phyloP scores from a whole-genome alignment of 768 basidiomycete genomes.

The Dacryopinax spathularia region DNA sequence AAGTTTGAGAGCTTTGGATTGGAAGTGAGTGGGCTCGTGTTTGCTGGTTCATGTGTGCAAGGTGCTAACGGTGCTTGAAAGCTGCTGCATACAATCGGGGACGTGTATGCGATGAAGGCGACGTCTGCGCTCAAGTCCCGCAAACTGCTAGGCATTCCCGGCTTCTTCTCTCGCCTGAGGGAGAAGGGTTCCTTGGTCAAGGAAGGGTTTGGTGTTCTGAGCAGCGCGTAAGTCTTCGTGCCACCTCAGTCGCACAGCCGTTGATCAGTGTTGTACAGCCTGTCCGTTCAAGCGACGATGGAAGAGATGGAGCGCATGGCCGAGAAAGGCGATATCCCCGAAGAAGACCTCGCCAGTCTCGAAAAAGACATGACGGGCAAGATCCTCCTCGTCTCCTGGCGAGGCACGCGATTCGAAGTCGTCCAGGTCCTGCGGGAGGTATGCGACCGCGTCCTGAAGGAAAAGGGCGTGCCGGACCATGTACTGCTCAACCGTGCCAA shows the following conservation, averaged over 20 bases:
- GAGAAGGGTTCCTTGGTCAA: constrained; percentile 88
- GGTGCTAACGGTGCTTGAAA: constrained; percentile 19
- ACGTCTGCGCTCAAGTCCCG: constrained; percentile 80
- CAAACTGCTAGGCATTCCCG: constrained; percentile 81
- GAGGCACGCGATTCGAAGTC: constrained; percentile 90
- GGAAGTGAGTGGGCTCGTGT: constrained; percentile 41
- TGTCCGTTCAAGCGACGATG: constrained; percentile 69
- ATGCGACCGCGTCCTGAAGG: constrained; percentile 73
- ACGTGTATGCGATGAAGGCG: constrained; percentile 86
- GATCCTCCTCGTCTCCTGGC: constrained; percentile 95
- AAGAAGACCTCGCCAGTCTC: constrained; percentile 70
- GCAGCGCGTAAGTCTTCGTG: constrained; percentile 64
- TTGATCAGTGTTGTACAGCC: constrained; percentile 21
- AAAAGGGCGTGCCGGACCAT: constrained; percentile 54
- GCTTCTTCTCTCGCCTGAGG: constrained; percentile 86
- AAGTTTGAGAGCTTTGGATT: constrained; percentile 97
- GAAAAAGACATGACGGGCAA: constrained; percentile 92
- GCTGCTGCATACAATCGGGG: constrained; percentile 82
- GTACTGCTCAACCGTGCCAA: constrained; percentile 73
- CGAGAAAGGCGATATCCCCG: constrained; percentile 72
- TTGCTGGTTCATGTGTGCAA: neutral
- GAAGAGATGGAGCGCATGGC: constrained; percentile 86
- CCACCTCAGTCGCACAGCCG: constrained; percentile 1
- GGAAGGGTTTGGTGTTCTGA: constrained; percentile 93
- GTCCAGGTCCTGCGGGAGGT: constrained; percentile 73